Evolutionary conservation across 768 basidiomycete genomes (phyloP), one percentile per base, ranked within the genome.

Genomic region (Rhodotorula diobovata): DNA sequence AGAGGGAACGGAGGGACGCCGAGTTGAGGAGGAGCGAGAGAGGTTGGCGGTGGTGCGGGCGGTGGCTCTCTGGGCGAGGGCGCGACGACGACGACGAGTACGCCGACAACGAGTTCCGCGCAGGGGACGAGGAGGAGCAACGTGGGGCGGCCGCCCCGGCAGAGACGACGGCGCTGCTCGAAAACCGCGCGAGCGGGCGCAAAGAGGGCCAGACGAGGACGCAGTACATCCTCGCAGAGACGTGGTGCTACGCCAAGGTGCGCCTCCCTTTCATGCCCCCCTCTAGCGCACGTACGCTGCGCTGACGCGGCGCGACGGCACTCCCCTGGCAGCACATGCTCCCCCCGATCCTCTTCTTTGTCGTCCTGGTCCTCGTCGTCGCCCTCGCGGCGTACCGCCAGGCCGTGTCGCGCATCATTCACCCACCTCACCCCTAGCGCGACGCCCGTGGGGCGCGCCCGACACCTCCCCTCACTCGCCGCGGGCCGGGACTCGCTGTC

Each of bases 291-390:
- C 25, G 8, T 21, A 20, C 4, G 2, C 10, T n/a, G n/a, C n/a
- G n/a, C n/a, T n/a, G n/a, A n/a, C n/a, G n/a, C n/a, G n/a, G n/a
- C n/a, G n/a, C n/a, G n/a, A n/a, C n/a, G n/a, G n/a, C n/a, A n/a
- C n/a, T n/a, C n/a, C 50, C 23, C n/a, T 6, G 41, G 43, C 51
- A 71, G 70, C 70, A 71, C 66, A 71, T 71, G 55, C 56, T 71
- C 28, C 70, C 70, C 0, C 70, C 70, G 15, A 37, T 71, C 34
- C 43, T 71, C n/a, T 25, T 71, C 34, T 71, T 71, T 30, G 70
- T 71, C 66, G 61, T 46, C 25, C 2, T 71, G 28, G 70, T 67
- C 10, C 66, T 71, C 56, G 54, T 63, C 46, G 2, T 71, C 21
- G 70, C 66, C 0, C 41, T 71, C 18, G 37, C 67, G 20, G 55